phyloP scores from a whole-genome alignment of 2,329 filamentous ascomycete genomes.

The Aspergillus pseudoterreus region DNA sequence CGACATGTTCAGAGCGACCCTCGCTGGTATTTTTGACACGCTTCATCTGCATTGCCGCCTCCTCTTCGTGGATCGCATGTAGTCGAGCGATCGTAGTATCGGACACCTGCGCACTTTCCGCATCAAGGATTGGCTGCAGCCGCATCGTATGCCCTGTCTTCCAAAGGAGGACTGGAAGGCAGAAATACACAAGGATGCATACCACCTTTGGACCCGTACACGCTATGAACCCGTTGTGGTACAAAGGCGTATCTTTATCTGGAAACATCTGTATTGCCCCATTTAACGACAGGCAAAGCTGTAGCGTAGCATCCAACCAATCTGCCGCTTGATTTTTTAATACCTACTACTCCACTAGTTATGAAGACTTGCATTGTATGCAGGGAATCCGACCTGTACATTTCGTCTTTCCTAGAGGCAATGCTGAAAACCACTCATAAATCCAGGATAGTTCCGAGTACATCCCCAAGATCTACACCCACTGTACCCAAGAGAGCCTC shows the following conservation, averaged over 20 bases:
- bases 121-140: conserved; percentile 14
- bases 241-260: background rate
- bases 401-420: no score
- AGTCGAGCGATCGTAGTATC: conserved; percentile 3
- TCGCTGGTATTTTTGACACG: background rate
- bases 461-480: background rate
- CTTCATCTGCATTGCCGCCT: background rate
- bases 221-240: background rate
- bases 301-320: background rate
- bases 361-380: no score
- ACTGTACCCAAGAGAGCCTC: background rate
- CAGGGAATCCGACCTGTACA: no score
- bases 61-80: background rate
- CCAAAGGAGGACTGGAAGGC: background rate
- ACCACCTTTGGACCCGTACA: background rate
- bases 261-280: background rate
- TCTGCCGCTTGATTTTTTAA: background rate
- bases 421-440: background rate
- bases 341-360: no score
- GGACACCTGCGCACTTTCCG: conserved; percentile 4
- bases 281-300: background rate
- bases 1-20: background rate
- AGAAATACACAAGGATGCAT: background rate
- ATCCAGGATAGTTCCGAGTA: background rate
- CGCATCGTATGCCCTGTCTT: conserved; percentile 18